Conservation (phyloP, 106 monocot genomes). For the Alisma plantagoaquatica region DNA sequence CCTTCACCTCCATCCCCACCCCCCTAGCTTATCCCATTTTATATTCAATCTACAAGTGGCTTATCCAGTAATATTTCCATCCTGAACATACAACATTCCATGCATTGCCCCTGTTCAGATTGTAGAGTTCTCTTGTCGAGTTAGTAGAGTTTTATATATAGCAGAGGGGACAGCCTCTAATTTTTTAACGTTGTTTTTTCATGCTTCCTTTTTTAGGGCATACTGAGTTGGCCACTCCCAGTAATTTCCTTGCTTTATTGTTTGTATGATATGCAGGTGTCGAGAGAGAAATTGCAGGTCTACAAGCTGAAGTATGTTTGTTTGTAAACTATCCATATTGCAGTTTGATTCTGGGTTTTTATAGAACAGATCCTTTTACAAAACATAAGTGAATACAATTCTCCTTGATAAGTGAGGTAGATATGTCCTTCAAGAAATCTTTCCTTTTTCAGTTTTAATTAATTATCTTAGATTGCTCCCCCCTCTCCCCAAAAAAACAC, state of each 20-base stretch:
- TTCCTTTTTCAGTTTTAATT: not conserved
- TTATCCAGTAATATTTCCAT: too few relatives aligned
- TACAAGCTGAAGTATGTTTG: conserved; percentile 31
- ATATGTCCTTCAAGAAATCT: not conserved
- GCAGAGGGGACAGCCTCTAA: not conserved
- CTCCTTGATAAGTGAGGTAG: too few relatives aligned
- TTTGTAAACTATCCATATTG: not conserved
- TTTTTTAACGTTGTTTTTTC: too few relatives aligned
- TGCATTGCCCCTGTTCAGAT: not conserved
- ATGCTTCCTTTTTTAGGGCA: too few relatives aligned
- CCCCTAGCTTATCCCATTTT: not conserved
- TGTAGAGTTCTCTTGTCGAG: not conserved
- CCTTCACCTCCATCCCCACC: not conserved
- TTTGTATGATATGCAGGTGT: conserved; percentile 24
- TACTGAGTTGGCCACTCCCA: too few relatives aligned
- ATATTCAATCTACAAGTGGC: not conserved
- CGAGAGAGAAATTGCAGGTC: conserved; percentile 41
- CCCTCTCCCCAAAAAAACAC: not conserved
- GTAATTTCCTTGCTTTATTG: not conserved
- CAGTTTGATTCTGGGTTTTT: not conserved
- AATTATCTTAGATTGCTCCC: not conserved
- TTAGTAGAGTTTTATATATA: not conserved
- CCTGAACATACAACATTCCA: too few relatives aligned
- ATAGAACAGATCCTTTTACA: too few relatives aligned
- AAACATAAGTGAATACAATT: too few relatives aligned